phyloP scores from a whole-genome alignment of 495 filamentous ascomycete species.

The Sporormia fimetaria region DNA sequence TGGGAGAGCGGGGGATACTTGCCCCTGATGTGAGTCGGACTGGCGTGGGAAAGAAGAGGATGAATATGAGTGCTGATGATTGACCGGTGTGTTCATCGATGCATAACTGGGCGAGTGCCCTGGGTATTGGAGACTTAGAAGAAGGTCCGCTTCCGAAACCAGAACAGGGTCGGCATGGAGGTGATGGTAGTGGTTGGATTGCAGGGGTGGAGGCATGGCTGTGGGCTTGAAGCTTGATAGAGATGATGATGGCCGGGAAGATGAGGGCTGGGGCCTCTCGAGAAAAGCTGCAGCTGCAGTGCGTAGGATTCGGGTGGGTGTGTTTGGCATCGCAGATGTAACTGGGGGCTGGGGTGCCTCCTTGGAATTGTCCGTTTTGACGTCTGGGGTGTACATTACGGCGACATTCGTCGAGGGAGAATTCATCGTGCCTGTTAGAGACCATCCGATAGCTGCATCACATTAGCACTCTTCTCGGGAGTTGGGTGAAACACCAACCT shows the following conservation, averaged over 20 bases:
- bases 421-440: conserved; percentile 69
- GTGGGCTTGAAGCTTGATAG: conserved; percentile 11
- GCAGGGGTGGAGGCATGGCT: conserved; percentile 19
- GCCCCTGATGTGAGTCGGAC: neutral
- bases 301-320: conserved; percentile 13
- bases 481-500: conserved; percentile 32
- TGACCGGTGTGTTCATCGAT: neutral
- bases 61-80: neutral
- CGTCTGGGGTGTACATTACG: conserved; percentile 51
- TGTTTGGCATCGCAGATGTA: neutral
- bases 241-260: conserved; percentile 2
- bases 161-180: conserved; percentile 17
- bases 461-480: conserved; percentile 27
- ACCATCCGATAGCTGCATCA: conserved; percentile 56
- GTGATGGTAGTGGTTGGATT: conserved; percentile 7
- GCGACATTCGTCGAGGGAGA: conserved; percentile 70
- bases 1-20: conserved; percentile 28
- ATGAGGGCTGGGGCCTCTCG: conserved; percentile 5
- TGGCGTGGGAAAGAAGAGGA: neutral
- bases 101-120: conserved; percentile 22
- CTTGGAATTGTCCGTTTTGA: conserved; percentile 20
- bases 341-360: conserved; percentile 3
- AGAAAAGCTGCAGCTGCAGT: conserved; percentile 8
- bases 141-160: conserved; percentile 26
- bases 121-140: conserved; percentile 27